These are phyloP conservation scores for Hymenoscyphus fructigenus DNA, from an alignment of 2,329 filamentous ascomycete genomes.

Conservation along the genomic window DNA sequence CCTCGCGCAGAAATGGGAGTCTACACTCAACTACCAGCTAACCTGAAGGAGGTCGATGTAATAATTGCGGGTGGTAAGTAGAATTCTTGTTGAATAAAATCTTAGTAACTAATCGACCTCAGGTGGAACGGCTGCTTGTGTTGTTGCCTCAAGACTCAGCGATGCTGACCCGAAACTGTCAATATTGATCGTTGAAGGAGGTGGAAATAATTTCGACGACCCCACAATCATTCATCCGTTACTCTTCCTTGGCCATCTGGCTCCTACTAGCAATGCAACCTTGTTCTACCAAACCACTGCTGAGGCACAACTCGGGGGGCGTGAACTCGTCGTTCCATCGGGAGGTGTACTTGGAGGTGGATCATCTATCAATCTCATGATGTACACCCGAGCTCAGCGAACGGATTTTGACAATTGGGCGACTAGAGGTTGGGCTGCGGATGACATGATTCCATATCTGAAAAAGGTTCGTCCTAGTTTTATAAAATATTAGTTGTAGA, in stretches of 20 bases:
- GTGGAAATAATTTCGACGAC: constrained; percentile 47
- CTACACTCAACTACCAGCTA: constrained; percentile 13
- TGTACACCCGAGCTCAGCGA: constrained; percentile 42
- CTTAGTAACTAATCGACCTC: neutral
- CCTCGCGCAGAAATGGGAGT: constrained; percentile 12
- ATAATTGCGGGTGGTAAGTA: constrained; percentile 20
- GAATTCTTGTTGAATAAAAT: neutral
- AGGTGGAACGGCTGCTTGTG: constrained; percentile 44
- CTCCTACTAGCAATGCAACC: constrained; percentile 44
- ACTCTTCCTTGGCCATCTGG: constrained; percentile 44
- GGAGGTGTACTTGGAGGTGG: constrained; percentile 47
- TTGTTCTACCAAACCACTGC: constrained; percentile 46
- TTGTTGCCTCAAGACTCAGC: constrained; percentile 46
- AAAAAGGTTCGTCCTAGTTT: constrained; percentile 37
- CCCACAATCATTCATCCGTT: constrained; percentile 42
- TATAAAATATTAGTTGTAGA: neutral
- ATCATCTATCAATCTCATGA: constrained; percentile 36
- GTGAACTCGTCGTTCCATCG: constrained; percentile 34
- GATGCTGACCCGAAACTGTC: constrained; percentile 44
- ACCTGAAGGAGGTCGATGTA: constrained; percentile 19
- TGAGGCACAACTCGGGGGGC: constrained; percentile 41
- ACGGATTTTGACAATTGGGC: constrained; percentile 51
- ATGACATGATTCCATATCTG: constrained; percentile 51
- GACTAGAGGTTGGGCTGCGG: constrained; percentile 46
- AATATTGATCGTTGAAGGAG: constrained; percentile 50